phyloP scores from a whole-genome alignment of 148 eudicot genomes.

The Chenopodium quinoa region DNA sequence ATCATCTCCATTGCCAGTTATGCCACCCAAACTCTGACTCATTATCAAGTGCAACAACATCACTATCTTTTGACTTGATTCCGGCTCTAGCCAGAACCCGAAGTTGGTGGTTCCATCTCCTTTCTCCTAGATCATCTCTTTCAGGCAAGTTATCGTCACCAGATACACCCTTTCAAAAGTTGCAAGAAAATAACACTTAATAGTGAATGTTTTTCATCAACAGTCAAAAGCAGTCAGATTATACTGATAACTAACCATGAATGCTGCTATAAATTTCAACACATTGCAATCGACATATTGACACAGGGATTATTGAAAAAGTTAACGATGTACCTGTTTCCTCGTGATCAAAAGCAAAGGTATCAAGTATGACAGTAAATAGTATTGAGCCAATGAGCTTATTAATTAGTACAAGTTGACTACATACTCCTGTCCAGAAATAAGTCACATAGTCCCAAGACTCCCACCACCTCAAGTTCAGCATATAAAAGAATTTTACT shows the following conservation, averaged over 20 bases:
- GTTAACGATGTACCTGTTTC: too few relatives aligned
- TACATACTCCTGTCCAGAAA: too few relatives aligned
- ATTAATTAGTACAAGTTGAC: too few relatives aligned
- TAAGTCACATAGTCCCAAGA: too few relatives aligned
- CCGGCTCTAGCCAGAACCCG: slow-evolving; percentile 70
- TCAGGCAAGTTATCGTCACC: slow-evolving; percentile 88
- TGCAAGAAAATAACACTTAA: neutral
- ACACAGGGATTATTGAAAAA: too few relatives aligned
- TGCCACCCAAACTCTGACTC: slow-evolving; percentile 20
- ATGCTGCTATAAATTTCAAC: too few relatives aligned
- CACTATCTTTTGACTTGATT: slow-evolving; percentile 37
- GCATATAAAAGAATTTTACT: neutral
- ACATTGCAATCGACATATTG: too few relatives aligned
- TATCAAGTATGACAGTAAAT: neutral
- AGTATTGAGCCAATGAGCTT: too few relatives aligned
- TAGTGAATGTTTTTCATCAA: neutral
- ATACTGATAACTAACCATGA: too few relatives aligned
- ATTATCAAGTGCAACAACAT: slow-evolving; percentile 34
- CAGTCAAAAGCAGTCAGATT: neutral
- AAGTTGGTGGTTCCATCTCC: slow-evolving; percentile 77
- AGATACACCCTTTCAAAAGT: slow-evolving; percentile 50
- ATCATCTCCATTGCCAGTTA: slow-evolving; percentile 25
- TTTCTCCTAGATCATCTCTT: slow-evolving; percentile 83
- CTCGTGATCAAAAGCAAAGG: neutral
- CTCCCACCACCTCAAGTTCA: neutral